Conservation (phyloP, 2,329 filamentous ascomycete species). For the Fusarium sororula region DNA sequence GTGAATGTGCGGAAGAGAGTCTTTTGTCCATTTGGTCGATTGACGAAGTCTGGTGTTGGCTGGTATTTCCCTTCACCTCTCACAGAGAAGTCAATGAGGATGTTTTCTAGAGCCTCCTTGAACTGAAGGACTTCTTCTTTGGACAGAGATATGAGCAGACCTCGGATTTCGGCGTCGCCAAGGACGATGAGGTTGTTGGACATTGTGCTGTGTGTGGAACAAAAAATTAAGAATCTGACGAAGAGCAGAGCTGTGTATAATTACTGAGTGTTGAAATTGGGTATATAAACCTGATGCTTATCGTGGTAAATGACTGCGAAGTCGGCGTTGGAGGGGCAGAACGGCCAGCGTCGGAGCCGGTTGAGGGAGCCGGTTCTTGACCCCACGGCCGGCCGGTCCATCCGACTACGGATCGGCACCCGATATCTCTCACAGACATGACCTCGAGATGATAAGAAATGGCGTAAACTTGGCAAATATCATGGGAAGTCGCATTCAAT, state of each 20-base stretch:
- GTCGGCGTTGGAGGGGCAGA: not conserved
- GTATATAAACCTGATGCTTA: not conserved
- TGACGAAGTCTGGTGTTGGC: constrained; percentile 27
- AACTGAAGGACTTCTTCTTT: constrained; percentile 24
- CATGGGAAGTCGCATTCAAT: fast-evolving
- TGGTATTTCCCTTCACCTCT: constrained; percentile 33
- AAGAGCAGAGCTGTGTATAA: not conserved
- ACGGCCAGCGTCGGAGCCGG: not conserved
- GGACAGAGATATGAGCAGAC: constrained; percentile 25
- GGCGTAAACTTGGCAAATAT: fast-evolving
- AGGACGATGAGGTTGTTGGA: constrained; percentile 14
- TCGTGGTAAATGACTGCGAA: not conserved
- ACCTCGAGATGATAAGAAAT: not conserved
- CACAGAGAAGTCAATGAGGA: constrained; percentile 29
- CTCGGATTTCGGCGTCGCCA: constrained; percentile 21
- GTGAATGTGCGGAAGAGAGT: constrained; percentile 41
- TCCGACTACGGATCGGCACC: not conserved
- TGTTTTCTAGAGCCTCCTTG: constrained; percentile 8
- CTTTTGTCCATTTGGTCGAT: constrained; percentile 35
- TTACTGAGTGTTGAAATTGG: too few species aligned
- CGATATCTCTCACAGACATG: not conserved
- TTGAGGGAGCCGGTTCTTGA: not conserved
- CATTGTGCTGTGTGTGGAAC: not conserved
- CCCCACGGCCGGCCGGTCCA: not conserved
- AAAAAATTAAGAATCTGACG: not conserved